Conservation (phyloP, 2,329 filamentous ascomycete genomes). For the Cladosporium sphaerospermum region DNA sequence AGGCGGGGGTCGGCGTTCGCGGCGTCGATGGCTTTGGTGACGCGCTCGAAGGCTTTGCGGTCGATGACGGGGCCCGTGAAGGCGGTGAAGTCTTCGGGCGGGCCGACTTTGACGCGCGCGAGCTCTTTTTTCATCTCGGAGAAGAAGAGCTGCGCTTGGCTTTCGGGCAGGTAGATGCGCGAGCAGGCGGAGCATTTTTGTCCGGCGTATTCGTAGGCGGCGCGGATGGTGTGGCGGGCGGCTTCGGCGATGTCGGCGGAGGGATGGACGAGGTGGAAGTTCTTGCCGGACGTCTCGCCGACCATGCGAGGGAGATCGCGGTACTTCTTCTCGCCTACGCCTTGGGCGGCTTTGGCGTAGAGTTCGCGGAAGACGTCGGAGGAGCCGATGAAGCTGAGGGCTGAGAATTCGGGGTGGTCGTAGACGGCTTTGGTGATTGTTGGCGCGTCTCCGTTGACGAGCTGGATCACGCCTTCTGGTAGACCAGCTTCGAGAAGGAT, state of each 20-base stretch:
- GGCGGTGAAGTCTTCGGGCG: conserved; percentile 64
- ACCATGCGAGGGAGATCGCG: conserved; percentile 81
- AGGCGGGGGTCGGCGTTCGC: conserved; percentile 71
- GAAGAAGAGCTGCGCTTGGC: conserved; percentile 67
- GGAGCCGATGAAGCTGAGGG: conserved; percentile 92
- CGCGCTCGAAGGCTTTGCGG: conserved; percentile 71
- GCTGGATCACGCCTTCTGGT: conserved; percentile 85
- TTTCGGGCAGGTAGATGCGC: conserved; percentile 69
- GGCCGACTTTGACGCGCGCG: conserved; percentile 63
- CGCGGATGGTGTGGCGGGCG: conserved; percentile 73
- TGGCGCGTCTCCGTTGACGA: conserved; percentile 80
- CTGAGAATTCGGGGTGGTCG: conserved; percentile 71
- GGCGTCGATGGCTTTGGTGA: conserved; percentile 67
- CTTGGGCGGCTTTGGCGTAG: conserved; percentile 77
- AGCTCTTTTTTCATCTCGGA: conserved; percentile 62
- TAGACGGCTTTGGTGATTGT: conserved; percentile 75
- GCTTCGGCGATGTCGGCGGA: conserved; percentile 74
- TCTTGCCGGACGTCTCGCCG: conserved; percentile 88
- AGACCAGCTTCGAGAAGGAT: conserved; percentile 88
- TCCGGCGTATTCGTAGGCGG: conserved; percentile 84
- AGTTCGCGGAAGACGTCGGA: conserved; percentile 85
- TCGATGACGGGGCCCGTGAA: conserved; percentile 89
- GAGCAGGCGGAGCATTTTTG: conserved; percentile 88
- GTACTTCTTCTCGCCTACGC: conserved; percentile 76
- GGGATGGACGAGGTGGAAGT: conserved; percentile 78